phyloP scores from a whole-genome alignment of 805 yeast species.

The Pichia scutulata region DNA sequence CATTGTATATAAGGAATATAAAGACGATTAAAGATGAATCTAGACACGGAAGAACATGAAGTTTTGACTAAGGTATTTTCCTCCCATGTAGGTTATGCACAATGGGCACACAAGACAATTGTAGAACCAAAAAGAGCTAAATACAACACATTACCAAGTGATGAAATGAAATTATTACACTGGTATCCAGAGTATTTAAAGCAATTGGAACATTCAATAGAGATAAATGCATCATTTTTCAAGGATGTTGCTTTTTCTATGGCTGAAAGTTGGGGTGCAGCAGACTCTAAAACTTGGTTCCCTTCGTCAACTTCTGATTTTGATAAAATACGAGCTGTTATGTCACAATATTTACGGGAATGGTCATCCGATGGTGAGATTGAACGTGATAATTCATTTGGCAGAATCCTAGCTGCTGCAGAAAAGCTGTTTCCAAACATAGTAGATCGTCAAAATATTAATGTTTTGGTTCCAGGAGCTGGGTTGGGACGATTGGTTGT shows the following conservation, averaged over 20 bases:
- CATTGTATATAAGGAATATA: no score
- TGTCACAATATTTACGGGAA: slow-evolving; percentile 53
- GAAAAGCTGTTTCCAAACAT: slow-evolving; percentile 32
- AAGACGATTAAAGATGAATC: neutral
- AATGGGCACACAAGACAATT: slow-evolving; percentile 28
- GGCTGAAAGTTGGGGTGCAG: slow-evolving; percentile 45
- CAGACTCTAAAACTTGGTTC: slow-evolving; percentile 34
- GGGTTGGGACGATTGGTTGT: slow-evolving; percentile 54
- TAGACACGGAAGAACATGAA: slow-evolving; percentile 18
- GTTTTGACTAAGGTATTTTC: slow-evolving; percentile 26
- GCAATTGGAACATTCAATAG: slow-evolving; percentile 35
- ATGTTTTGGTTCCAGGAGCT: slow-evolving; percentile 54
- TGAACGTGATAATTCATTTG: slow-evolving; percentile 38
- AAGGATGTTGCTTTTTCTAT: slow-evolving; percentile 34
- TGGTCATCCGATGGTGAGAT: slow-evolving; percentile 48
- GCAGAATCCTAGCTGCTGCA: slow-evolving; percentile 31
- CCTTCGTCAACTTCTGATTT: slow-evolving; percentile 35
- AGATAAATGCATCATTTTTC: slow-evolving; percentile 38
- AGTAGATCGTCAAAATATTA: slow-evolving; percentile 29
- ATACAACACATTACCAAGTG: slow-evolving; percentile 29
- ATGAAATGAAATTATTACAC: slow-evolving; percentile 38
- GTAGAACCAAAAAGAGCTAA: slow-evolving; percentile 28
- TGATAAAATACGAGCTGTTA: slow-evolving; percentile 49
- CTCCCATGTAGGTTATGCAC: slow-evolving; percentile 28
- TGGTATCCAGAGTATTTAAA: slow-evolving; percentile 42